Evolutionary conservation across 768 basidiomycete species (phyloP), one percentile per base, ranked within the genome.

Genomic region (Sarcomyxa edulis): DNA sequence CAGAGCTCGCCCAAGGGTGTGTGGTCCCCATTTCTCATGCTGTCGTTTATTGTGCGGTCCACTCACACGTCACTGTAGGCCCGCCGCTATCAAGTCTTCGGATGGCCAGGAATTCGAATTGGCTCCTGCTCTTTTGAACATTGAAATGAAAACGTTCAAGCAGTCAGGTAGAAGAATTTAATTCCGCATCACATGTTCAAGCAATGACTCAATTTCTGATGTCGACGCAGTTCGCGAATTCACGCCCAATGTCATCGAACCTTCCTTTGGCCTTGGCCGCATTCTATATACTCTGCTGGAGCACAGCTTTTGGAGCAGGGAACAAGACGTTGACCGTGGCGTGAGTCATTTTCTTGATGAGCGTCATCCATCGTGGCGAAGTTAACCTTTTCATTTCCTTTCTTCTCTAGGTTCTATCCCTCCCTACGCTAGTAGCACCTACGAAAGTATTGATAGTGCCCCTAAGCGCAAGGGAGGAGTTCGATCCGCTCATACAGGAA

Each of bases 391-490:
- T 34, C 39, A 46, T 40, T 48, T 29, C 40, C 29, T 21, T 35
- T 30, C 26, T 37, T 34, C 29, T 37, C 32, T 53, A 91, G 88
- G 89, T 97, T 18, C 76, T 98, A 20, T 96, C 94, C 9, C 72
- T 97, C 11, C 93, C 94, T 10, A 66, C 91, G 5, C 55, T 87
- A 38, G 84, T 98, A 12, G 95, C 95, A 3, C 96, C 95, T 9
- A 95, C 94, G 48, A 97, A 98, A 64, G 89, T 92, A 47, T 78
- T 97, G 52, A 95, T 99, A 60, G 92, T 97, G 28, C 93, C 96
- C 10, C 69, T 98, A 56, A 93, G 88, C 51, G 76, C 84, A 46
- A 84, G 84, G 56, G 73, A 85, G 15, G 84, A 87, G 48, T 90
- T 97, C 51, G 73, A 77, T 44, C 86, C 89, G 19, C 73, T 95